Percentiles rank a stretch among this genome's conserved stretches.
Conservation (phyloP, 1,139 yeast species). For the Candida dubliniensis region DNA sequence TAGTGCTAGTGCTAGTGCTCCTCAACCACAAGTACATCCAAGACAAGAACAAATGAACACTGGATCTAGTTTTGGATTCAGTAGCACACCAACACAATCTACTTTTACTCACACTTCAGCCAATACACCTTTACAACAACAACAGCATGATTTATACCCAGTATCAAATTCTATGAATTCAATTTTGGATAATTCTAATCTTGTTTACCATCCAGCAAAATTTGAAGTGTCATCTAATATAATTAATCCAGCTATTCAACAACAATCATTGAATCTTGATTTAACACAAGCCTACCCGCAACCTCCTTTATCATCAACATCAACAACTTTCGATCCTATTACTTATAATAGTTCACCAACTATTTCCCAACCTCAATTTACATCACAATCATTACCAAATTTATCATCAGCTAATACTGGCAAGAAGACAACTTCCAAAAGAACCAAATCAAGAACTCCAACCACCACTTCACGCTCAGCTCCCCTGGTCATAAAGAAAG, state of each 20-base stretch:
- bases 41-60: background rate
- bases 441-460: conserved; percentile 1
- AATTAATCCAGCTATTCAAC: background rate
- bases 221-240: background rate
- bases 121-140: background rate
- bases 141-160: conserved; percentile 5
- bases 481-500: conserved; percentile 3
- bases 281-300: conserved; percentile 4
- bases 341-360: conserved; percentile 6
- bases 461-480: background rate
- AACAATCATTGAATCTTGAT: conserved; percentile 6
- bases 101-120: background rate
- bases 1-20: background rate
- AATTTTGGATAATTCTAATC: conserved; percentile 10
- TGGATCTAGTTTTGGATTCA: conserved; percentile 3
- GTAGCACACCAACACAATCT: conserved; percentile 8
- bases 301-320: conserved; percentile 10
- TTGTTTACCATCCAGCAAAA: background rate
- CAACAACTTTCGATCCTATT: conserved; percentile 11
- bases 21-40: conserved; percentile 5
- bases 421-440: background rate
- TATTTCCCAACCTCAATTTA: conserved; percentile 1
- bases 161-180: conserved; percentile 14
- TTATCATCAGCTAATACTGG: background rate
- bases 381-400: background rate